Base-by-base conservation (phyloP, 805 yeast species). In the Teunomyces atbi region DNA sequence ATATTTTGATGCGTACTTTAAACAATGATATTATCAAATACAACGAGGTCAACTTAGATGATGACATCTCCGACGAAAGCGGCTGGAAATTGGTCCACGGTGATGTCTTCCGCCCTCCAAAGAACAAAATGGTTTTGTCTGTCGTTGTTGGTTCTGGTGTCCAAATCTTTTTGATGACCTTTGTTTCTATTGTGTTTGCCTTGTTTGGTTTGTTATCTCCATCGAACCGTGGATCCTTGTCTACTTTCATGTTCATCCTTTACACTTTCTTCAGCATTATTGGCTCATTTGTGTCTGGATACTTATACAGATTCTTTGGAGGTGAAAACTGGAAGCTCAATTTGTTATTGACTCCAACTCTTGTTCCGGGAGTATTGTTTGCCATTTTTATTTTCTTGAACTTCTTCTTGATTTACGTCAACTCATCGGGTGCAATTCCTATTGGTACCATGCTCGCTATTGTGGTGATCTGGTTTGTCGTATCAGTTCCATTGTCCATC, bases 31-130 rank as follows among this genome's bases (percentile, higher is more conserved):
- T 94, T 57, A 77, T 84, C 47, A 83, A 86, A 58, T 94, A 94
- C 69, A 92, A 92, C 62, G 96, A 88, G 62, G 79, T 92, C 53
- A 89, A 87, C 61, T 76, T 92, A 57, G 94, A 87, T 61, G 89
- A 84, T 57, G 96, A 87, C 47, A 80, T 89, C 44, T 83, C 89
- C 51, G 96, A 90, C 59, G 98, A 94, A 64, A 79, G 90, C 61
- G 99, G 99, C 33, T 94, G 99, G 99, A 94, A 94, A 64, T 77
- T 94, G 53, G 84, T 90, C 33, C 95, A 91, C 58, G 98, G 97
- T 51, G 98, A 92, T 64, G 90, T 92, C 26, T 92, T 92, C 73
- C 81, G 98, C 65, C 70, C 91, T 6, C 98, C 98, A 36, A 63
- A 73, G 42, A 71, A 78, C 54, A 75, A 86, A 45, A 76, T 90